A percentile compares a stretch with the other conserved stretches of the same genome.
phyloP scores from a whole-genome alignment of 441 rosid species.

The Heliophila coronopifolia region DNA sequence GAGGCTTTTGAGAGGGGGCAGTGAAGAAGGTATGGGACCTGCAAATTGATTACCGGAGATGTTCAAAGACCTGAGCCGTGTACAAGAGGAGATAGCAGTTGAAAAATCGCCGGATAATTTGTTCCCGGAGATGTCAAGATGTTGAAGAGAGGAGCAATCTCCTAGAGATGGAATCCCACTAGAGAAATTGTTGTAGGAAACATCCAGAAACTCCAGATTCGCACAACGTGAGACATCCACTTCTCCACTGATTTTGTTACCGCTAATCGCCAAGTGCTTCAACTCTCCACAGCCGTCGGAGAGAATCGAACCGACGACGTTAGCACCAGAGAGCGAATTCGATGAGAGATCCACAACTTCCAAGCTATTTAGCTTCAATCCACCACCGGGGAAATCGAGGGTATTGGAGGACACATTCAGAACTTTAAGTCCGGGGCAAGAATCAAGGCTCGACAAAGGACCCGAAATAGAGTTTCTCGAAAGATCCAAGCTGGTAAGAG shows the following conservation, averaged over 20 bases:
- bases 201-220: slow-evolving; percentile 50
- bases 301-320: slow-evolving; percentile 49
- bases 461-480: slow-evolving; percentile 58
- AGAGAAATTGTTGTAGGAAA: slow-evolving; percentile 70
- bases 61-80: slow-evolving; percentile 51
- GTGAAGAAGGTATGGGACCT: slow-evolving; percentile 52
- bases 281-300: slow-evolving; percentile 56
- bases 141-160: slow-evolving; percentile 49
- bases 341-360: slow-evolving; percentile 67
- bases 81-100: slow-evolving; percentile 43
- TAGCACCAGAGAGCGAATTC: slow-evolving; percentile 46
- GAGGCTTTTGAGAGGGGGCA: slow-evolving; percentile 49
- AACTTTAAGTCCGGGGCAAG: slow-evolving; percentile 46
- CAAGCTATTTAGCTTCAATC: slow-evolving; percentile 40
- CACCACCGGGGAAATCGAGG: slow-evolving; percentile 39
- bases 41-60: slow-evolving; percentile 50
- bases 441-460: slow-evolving; percentile 38
- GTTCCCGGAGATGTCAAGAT: slow-evolving; percentile 73
- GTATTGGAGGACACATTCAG: slow-evolving; percentile 59
- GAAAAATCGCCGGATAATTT: slow-evolving; percentile 53
- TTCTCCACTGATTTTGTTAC: slow-evolving; percentile 59
- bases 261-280: slow-evolving; percentile 43
- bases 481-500: slow-evolving; percentile 61
- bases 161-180: slow-evolving; percentile 45
- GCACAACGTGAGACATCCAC: slow-evolving; percentile 52